Percentiles rank a stretch among this genome's conserved stretches.
Evolutionary conservation across 2,329 filamentous ascomycete genomes (phyloP).

Genomic region (Chrysoporthe deuterocubensis): DNA sequence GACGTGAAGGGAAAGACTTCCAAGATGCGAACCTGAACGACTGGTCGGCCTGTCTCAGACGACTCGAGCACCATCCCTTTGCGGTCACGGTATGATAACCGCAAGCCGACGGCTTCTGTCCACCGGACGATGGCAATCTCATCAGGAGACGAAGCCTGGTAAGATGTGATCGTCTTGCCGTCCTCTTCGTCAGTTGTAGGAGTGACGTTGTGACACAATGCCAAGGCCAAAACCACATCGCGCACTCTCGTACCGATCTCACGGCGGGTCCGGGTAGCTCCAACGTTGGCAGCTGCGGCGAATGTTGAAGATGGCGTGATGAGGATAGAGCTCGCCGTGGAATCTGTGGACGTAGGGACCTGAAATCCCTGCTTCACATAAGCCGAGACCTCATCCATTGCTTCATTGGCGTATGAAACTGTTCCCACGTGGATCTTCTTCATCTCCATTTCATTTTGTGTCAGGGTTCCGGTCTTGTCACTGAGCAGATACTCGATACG

Average conservation of each 20-base stretch:
- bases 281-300: constrained; percentile 60
- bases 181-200: constrained; percentile 85
- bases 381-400: constrained; percentile 93
- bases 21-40: constrained; percentile 85
- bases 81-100: constrained; percentile 82
- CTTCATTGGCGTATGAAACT: constrained; percentile 96
- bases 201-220: constrained; percentile 96
- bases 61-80: constrained; percentile 83
- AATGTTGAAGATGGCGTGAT: constrained; percentile 78
- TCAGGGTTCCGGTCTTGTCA: constrained; percentile 97
- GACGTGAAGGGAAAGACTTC: constrained; percentile 98
- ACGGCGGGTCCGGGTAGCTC: constrained; percentile 80
- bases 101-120: constrained; percentile 89
- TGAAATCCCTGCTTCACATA: constrained; percentile 87
- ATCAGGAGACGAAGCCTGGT: constrained; percentile 96
- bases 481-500: constrained; percentile 95
- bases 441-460: constrained; percentile 98
- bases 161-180: constrained; percentile 77
- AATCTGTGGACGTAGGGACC: constrained; percentile 49
- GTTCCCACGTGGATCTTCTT: constrained; percentile 99
- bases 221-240: constrained; percentile 89
- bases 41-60: constrained; percentile 70
- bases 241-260: constrained; percentile 94
- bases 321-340: constrained; percentile 53
- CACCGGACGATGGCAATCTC: constrained; percentile 98